Base-by-base conservation (phyloP, 805 yeast species). In the Torulaspora delbrueckii region DNA sequence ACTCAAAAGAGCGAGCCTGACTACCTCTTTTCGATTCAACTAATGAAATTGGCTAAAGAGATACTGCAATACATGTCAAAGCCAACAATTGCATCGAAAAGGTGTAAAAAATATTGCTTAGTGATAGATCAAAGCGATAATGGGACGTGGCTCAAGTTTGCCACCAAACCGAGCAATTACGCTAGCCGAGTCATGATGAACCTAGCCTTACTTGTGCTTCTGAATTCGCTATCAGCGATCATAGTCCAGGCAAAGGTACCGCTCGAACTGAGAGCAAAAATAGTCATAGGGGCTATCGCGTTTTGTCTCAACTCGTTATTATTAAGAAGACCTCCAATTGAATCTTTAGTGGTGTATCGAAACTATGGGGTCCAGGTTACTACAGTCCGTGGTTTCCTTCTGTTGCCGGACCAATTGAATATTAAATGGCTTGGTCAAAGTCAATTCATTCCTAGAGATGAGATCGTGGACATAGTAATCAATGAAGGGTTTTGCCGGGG, bases 401-500 rank as follows among this genome's bases (percentile, higher is more conserved):
- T 62, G 13, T 46, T 62, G 5, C 63, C 68, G 2, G 35, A 32
- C 2, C 5, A n/a, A 1, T 24, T 50, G 34, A 59, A 60, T 36
- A 16, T 42, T 2, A 31, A 34, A 3, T 37, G 53, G 24, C 45
- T 57, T 5, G 38, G 30, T 14, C 38, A 45, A 18, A 38, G 42
- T 12, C 47, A 66, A 23, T 83, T 86, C 59, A 72, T 83, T 8
- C 83, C 89, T 0, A 64, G 72, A 31, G 76, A 74, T 37, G 69
- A 70, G 37, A 72, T 86, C 42, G 73, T 76, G 3, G 91, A 85
- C 60, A 62, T 86, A 8, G 76, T 84, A 0, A 80, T 86, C 22
- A 84, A 84, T 58, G 95, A 86, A 62, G 90, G 86, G 0, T 85
- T 86, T 59, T 46, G 47, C 36, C 72, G 72, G 44, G 83, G 83